Base-by-base conservation (phyloP, 2,329 filamentous ascomycete species). In the Teratosphaeriaceae sp. region DNA sequence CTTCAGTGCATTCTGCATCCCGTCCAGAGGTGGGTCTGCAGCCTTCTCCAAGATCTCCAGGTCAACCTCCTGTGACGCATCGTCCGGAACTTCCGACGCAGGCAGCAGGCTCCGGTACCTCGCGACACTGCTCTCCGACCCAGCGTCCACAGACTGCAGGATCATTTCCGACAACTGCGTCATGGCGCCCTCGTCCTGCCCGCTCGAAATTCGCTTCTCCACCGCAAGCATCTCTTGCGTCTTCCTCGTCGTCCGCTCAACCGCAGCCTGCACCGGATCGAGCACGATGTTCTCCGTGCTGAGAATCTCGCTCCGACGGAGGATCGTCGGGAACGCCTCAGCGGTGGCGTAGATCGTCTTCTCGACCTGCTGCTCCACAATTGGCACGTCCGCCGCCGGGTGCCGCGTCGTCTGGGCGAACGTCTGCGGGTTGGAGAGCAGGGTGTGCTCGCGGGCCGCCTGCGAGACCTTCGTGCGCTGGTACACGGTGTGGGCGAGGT, bases 201-300 rank as follows among this genome's bases (percentile, higher is more conserved):
- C 58, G 29, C 45, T 54, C 6, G 50, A 41, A 13, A 90, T 73
- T 38, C 81, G 80, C 61, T 83, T 86, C 61, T 94, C 88, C 1
- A 95, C 70, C 1, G 75, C 66, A 1, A 79, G 72, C 69, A 97
- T 78, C 65, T 97, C 90, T 45, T 86, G 79, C 1, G 90, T 94
- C 70, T 96, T 96, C 46, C 89, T 80, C 55, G 87, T 83, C 23
- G 92, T 90, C 13, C 90, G 82, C 62, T 97, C 90, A 47, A 97
- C 73, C 0, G 85, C 90, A n/a, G 88, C 89, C 64, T 96, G 85
- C 45, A 92, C 72, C 5, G 89, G 81, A 23, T 76, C 77, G 20
- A 96, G 71, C 9, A 74, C 74, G 15, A 88, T 64, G 38, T 83
- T 81, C 15, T 82, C 76, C 1, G 77, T 73, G 5, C 78, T 71